phyloP scores from a whole-genome alignment of 139 green algal genomes.

The Astrephomene gubernaculifera region DNA sequence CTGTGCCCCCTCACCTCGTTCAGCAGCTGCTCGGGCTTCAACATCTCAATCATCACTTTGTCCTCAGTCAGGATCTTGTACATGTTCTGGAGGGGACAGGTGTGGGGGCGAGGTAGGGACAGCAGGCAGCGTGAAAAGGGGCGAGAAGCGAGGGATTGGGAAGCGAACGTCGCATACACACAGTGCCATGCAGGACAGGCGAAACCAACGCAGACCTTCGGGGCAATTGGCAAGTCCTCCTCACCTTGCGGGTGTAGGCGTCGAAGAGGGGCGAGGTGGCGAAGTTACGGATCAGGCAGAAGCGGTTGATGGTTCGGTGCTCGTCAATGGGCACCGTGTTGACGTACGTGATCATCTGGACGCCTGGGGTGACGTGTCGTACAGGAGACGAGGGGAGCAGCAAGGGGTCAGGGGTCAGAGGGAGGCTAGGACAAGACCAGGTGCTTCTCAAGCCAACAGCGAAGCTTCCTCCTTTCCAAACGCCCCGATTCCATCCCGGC shows the following conservation, averaged over 20 bases:
- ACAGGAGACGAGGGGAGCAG: neutral
- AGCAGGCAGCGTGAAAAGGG: too few relatives aligned
- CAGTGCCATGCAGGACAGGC: too few relatives aligned
- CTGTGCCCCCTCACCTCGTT: slow-evolving; percentile 60
- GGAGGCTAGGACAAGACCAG: too few relatives aligned
- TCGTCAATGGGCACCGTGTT: slow-evolving; percentile 84
- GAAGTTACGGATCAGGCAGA: slow-evolving; percentile 83
- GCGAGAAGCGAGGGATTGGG: too few relatives aligned
- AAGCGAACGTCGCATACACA: too few relatives aligned
- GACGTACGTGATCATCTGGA: slow-evolving; percentile 83
- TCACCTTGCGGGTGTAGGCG: slow-evolving; percentile 62
- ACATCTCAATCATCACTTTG: slow-evolving; percentile 86
- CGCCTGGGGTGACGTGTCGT: neutral
- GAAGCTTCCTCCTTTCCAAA: too few relatives aligned
- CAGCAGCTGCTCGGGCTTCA: slow-evolving; percentile 72
- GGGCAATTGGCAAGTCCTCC: too few relatives aligned
- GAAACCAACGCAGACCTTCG: too few relatives aligned
- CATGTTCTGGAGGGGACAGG: slow-evolving; percentile 77
- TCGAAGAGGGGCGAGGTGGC: slow-evolving; percentile 70
- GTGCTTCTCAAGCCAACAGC: too few relatives aligned
- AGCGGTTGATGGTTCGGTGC: slow-evolving; percentile 79
- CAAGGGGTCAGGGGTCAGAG: neutral
- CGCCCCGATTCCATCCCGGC: too few relatives aligned
- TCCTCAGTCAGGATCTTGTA: slow-evolving; percentile 86
- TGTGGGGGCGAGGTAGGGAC: too few relatives aligned